Base-by-base conservation (phyloP, 306 rosid species). In the Crotalaria pallida region DNA sequence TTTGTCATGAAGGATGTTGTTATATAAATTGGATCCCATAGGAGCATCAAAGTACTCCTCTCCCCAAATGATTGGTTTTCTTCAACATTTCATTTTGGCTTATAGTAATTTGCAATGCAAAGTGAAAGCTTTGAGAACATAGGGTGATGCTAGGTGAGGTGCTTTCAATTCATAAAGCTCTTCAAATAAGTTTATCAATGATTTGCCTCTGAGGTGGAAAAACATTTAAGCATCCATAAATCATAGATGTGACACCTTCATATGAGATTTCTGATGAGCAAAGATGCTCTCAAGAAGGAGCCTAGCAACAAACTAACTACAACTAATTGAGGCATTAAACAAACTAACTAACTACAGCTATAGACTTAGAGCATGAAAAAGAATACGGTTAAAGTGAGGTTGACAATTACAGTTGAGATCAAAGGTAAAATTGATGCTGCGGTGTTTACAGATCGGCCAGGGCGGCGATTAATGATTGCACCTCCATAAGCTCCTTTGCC, bases 401-500 rank as follows among this genome's bases (percentile, higher is more conserved):
- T 67, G 23, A 55, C 53, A 45, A 18, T 6, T 18, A 33, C 13
- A 5, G 19, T 12, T 11, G 44, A 43, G 38, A 45, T 21, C 19
- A 19, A 33, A 21, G 68, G 44, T 0, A 21, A 52, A 4, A 15
- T 3, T 44, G 58, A 29, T 1, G 40, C 7, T 19, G 80, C 17
- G 2, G 67, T 41, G 43, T 16, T 55, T 56, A n/a, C 29, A 27
- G 34, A 3, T 33, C 4, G 73, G 18, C 10, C 3, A 6, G 23
- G 56, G 43, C 8, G 41, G 24, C 45, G 61, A 44, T 40, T 31
- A 15, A 71, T 43, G 23, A 43, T 9, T 5, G 29, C 33, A 40
- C 44, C 77, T 3, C 81, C 81, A 7, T 3, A 1, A n/a, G 36
- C 68, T 70, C 62, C 77, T 12, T 23, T 63, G 33, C 67, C 73